Evolutionary conservation across 192 early-diverging fungal species (phyloP).

Genomic region (Backusella liffmaniae): DNA sequence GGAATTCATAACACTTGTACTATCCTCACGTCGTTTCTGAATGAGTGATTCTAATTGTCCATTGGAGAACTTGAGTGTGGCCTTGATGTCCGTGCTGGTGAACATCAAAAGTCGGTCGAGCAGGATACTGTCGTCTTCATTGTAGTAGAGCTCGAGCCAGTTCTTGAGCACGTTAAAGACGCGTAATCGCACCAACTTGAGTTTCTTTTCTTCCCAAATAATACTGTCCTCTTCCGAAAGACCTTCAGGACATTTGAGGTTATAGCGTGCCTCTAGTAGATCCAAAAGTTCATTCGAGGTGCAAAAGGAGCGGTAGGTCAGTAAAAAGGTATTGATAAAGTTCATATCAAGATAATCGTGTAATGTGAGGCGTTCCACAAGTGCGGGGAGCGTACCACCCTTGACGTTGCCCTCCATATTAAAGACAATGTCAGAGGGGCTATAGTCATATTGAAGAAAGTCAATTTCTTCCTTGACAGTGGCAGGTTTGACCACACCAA

Average conservation of each 20-base stretch:
- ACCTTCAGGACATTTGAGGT: conserved; percentile 64
- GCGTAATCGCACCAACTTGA: conserved; percentile 82
- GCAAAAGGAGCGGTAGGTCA: conserved; percentile 90
- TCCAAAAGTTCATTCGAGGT: conserved; percentile 75
- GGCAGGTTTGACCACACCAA: not conserved
- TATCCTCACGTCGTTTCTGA: conserved; percentile 34
- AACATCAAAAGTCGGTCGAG: conserved; percentile 22
- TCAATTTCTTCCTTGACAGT: conserved; percentile 44
- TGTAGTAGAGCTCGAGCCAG: conserved; percentile 89
- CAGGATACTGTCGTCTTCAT: conserved; percentile 66
- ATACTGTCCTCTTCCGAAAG: conserved; percentile 64
- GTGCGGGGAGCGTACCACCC: conserved; percentile 76
- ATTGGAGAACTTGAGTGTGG: conserved; percentile 25
- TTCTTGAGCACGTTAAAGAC: conserved; percentile 92
- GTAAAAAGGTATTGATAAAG: conserved; percentile 83
- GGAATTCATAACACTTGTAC: conserved; percentile 30
- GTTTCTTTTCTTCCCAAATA: conserved; percentile 84
- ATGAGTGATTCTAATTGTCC: conserved; percentile 28
- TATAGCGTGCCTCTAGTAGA: conserved; percentile 74
- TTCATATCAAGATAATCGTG: conserved; percentile 68
- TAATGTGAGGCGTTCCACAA: conserved; percentile 78
- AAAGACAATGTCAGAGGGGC: conserved; percentile 63
- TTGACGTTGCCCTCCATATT: conserved; percentile 79
- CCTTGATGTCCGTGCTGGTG: conserved; percentile 20
- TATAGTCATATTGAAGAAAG: conserved; percentile 70